phyloP scores from a whole-genome alignment of 2,329 filamentous ascomycete genomes.

The Trichocomaceae sp. region DNA sequence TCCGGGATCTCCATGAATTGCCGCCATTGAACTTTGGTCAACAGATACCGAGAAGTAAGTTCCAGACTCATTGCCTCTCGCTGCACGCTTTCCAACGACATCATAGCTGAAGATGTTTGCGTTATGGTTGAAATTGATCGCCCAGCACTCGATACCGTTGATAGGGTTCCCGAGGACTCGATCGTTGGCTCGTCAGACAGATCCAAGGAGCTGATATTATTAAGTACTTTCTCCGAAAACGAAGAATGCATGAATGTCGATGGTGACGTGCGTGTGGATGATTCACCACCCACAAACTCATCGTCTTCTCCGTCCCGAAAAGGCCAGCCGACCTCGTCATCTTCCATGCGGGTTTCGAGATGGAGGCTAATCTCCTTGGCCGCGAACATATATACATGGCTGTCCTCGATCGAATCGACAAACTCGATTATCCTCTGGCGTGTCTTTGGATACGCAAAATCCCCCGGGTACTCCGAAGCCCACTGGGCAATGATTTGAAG shows the following conservation, averaged over 20 bases:
- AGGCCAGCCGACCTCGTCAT: conserved; percentile 93
- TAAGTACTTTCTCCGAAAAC: conserved; percentile 29
- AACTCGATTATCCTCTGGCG: conserved; percentile 68
- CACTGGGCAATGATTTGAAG: conserved; percentile 81
- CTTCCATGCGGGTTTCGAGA: conserved; percentile 68
- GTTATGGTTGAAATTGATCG: conserved; percentile 35
- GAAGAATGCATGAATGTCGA: conserved; percentile 26
- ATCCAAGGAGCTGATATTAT: conserved; percentile 34
- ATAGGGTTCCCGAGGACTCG: conserved; percentile 32
- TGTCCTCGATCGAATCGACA: conserved; percentile 64
- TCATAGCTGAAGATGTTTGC: conserved; percentile 36
- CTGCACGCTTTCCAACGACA: conserved; percentile 64
- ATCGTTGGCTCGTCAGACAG: conserved; percentile 35
- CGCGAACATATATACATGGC: conserved; percentile 75
- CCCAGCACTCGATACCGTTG: conserved; percentile 34
- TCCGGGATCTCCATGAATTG: conserved; percentile 81
- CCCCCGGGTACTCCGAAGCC: conserved; percentile 83
- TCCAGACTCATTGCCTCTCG: conserved; percentile 66
- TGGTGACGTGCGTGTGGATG: conserved; percentile 36
- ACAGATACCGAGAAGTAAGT: conserved; percentile 59
- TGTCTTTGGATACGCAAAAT: conserved; percentile 76
- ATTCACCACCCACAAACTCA: conserved; percentile 32
- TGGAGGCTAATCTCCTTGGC: conserved; percentile 78
- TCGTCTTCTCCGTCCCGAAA: conserved; percentile 61
- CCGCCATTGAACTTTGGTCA: conserved; percentile 83